Evolutionary conservation across 129 eudicot genomes (phyloP), one percentile per base, ranked within the genome.

Genomic region (Flaveria ramosissima): DNA sequence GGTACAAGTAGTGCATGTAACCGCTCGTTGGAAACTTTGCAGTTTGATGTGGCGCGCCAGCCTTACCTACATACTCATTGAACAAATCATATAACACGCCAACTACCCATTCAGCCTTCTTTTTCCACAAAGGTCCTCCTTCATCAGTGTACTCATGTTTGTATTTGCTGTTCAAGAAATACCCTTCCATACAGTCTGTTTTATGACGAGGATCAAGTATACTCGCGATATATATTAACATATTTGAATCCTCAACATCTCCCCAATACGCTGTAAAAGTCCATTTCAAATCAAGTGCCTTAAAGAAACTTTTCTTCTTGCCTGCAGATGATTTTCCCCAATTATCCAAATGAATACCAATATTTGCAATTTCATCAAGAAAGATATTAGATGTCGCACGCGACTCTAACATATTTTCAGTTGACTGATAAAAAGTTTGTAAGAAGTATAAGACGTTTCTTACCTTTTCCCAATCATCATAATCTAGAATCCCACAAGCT

Each of bases 181-280:
- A 39, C 30, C 2, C 0, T 59, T 57, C 68, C 45, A 57, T 73
- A 19, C 19, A 56, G 1, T 15, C 52, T 21, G 26, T 20, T 42
- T 32, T 21, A 1, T 24, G 21, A 4, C 68, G 77, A 39, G 77
- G 77, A 42, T 73, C 68, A 19, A 73, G 77, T 56, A 73, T 57
- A 41, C 27, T 56, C 9, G 68, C 43, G 6, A 73, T 24, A 73
- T 73, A 73, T 19, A 73, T 73, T 3, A 57, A 42, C 69, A 73
- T 42, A 42, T 73, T 73, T 20, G 77, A 73, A n/a, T 73, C 20
- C 1, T 73, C 68, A 24, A 73, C 77, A 57, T 73, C 16, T 73
- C 68, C 77, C 68, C 77, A 73, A 24, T 59, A 73, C 15, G 47
- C 23, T 4, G 0, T 7, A 23, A 12, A 55, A 5, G 42, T 42